phyloP scores from a whole-genome alignment of 768 basidiomycete species.

The Amanita brunnescens region DNA sequence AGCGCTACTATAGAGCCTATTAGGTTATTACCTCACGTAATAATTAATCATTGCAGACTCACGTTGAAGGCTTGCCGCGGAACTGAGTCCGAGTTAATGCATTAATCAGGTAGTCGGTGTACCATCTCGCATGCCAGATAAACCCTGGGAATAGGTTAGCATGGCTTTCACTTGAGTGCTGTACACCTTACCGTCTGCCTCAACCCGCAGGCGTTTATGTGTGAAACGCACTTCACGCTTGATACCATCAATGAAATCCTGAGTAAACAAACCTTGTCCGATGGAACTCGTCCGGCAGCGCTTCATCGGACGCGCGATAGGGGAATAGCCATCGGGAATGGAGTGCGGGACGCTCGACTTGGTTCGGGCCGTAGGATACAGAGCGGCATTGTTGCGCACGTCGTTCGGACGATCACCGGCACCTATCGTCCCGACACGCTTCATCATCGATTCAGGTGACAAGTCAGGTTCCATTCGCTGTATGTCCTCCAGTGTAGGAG shows the following conservation, averaged over 20 bases:
- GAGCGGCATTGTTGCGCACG: neutral
- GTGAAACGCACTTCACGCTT: neutral
- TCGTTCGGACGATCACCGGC: neutral
- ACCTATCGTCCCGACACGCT: conserved; percentile 6
- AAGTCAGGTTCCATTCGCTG: conserved; percentile 6
- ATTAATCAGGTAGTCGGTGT: conserved; percentile 7
- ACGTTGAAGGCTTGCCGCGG: conserved; percentile 1
- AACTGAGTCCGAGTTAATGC: conserved; percentile 3
- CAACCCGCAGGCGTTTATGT: conserved; percentile 1
- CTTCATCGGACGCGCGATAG: conserved; percentile 6
- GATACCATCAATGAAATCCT: conserved; percentile 1
- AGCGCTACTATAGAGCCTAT: neutral
- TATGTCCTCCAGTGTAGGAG: conserved; percentile 7
- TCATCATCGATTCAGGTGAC: conserved; percentile 7
- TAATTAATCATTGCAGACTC: neutral
- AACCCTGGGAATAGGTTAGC: neutral
- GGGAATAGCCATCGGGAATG: neutral
- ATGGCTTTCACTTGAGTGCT: neutral
- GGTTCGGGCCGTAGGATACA: neutral
- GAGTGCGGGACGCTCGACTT: neutral
- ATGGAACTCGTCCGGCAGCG: conserved; percentile 1
- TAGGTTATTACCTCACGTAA: neutral
- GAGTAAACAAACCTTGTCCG: neutral
- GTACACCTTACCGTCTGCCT: conserved; percentile 2
- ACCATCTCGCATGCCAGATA: conserved; percentile 1